Conservation (phyloP, 345 rosid genomes). For the Sisymbrium altissimum region DNA sequence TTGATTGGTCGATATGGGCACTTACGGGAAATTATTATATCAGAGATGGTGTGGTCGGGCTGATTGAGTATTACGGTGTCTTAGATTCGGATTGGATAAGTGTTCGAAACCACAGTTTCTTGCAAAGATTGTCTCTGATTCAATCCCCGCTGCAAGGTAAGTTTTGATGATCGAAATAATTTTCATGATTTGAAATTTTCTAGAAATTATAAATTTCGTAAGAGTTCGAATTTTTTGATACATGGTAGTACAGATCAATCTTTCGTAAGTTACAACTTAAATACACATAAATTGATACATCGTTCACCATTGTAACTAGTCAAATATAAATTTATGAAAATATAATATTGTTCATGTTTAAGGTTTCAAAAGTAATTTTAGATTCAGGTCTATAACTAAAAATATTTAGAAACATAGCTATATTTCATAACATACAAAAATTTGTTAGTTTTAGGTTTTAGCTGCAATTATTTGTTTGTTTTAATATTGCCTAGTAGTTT, state of each 20-base stretch:
- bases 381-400: too few relatives aligned
- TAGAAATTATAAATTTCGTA: neutral
- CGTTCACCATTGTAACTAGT: too few relatives aligned
- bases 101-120: conserved; percentile 40
- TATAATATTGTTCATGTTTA: too few relatives aligned
- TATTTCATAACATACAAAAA: too few relatives aligned
- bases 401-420: too few relatives aligned
- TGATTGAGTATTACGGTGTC: conserved; percentile 60
- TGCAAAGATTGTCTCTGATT: conserved; percentile 48
- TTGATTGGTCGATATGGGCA: conserved; percentile 84
- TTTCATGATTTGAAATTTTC: neutral
- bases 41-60: conserved; percentile 59
- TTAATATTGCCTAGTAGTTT: too few relatives aligned
- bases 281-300: neutral
- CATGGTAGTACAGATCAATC: neutral
- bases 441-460: too few relatives aligned
- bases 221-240: neutral
- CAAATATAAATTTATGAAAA: too few relatives aligned
- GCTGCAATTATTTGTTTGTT: too few relatives aligned
- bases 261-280: neutral
- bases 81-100: conserved; percentile 55
- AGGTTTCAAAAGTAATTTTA: neutral
- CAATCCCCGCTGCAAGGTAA: conserved; percentile 62
- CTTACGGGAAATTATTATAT: conserved; percentile 68
- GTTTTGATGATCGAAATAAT: neutral